Percentiles rank a stretch among this genome's conserved stretches.
Evolutionary conservation across 148 eudicot genomes (phyloP).

Genomic region (Nepenthes mirabilis): DNA sequence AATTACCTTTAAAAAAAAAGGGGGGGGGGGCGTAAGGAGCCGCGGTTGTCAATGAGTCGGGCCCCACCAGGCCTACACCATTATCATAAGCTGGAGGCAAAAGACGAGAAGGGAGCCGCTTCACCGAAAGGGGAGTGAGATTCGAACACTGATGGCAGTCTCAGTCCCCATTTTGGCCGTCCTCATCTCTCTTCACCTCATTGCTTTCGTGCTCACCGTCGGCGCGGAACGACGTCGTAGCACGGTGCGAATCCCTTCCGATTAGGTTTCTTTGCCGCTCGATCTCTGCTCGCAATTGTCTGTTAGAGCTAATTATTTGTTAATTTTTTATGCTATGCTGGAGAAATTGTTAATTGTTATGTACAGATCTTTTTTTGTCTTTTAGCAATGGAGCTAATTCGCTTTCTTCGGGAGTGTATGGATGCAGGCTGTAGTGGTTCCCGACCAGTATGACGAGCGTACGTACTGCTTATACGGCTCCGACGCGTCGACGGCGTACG

Average conservation of each 20-base stretch:
- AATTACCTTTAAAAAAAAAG: no score
- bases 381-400: no score
- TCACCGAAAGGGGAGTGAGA: no score
- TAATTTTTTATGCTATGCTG: background rate
- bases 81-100: no score
- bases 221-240: constrained; percentile 97
- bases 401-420: background rate
- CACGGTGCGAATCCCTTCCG: constrained; percentile 26
- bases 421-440: constrained; percentile 44
- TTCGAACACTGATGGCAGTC: constrained; percentile 32
- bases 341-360: background rate
- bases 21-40: no score
- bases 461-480: constrained; percentile 66
- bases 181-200: constrained; percentile 60
- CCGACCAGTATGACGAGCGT: constrained; percentile 79
- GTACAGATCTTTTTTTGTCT: no score
- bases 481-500: constrained; percentile 87
- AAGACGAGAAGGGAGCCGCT: no score
- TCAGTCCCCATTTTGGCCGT: constrained; percentile 44
- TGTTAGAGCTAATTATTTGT: no score
- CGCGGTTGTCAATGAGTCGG: no score
- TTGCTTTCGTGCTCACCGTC: constrained; percentile 79
- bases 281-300: no score
- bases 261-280: background rate
- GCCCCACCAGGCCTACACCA: no score